Conservation (phyloP, 495 filamentous ascomycete genomes). For the Aspergillus cristatus region DNA sequence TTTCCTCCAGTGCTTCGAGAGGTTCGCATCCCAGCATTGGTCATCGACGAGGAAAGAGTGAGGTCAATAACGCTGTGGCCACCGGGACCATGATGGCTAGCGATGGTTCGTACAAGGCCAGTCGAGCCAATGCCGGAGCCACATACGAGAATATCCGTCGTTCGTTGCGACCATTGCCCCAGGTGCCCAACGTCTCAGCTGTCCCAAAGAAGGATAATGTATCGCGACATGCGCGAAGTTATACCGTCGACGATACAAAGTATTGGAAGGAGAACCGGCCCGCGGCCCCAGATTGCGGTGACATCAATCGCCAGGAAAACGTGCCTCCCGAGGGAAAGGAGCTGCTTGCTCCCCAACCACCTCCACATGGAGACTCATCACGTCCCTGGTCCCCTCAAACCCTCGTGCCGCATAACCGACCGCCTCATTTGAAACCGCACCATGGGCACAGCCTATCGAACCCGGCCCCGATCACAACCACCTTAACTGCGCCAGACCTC, state of each 20-base stretch:
- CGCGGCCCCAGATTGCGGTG: conserved; percentile 22
- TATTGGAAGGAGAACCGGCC: conserved; percentile 28
- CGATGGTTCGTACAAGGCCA: conserved; percentile 11
- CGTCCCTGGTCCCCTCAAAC: conserved; percentile 19
- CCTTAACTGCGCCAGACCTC: conserved; percentile 60
- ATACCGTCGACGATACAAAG: conserved; percentile 34
- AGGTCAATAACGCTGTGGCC: conserved; percentile 43
- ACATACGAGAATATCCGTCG: conserved; percentile 66
- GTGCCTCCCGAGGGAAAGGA: conserved; percentile 19
- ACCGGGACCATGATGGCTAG: conserved; percentile 25
- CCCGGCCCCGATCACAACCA: conserved; percentile 33
- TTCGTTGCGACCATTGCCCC: conserved; percentile 68
- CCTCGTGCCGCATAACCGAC: conserved; percentile 23
- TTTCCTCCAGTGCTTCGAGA: conserved; percentile 69
- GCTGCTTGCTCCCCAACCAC: conserved; percentile 18
- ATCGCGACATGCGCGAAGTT: conserved; percentile 32
- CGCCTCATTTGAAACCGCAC: conserved; percentile 33
- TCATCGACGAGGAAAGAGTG: conserved; percentile 72
- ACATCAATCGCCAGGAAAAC: conserved; percentile 23
- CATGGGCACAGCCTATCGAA: conserved; percentile 31
- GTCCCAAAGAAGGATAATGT: conserved; percentile 18
- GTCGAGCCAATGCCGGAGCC: conserved; percentile 33
- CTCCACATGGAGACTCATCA: conserved; percentile 25
- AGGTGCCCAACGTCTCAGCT: conserved; percentile 48
- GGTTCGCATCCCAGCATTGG: conserved; percentile 40